Base-by-base conservation (phyloP, 2,329 filamentous ascomycete species). In the Claviceps maximensis region DNA sequence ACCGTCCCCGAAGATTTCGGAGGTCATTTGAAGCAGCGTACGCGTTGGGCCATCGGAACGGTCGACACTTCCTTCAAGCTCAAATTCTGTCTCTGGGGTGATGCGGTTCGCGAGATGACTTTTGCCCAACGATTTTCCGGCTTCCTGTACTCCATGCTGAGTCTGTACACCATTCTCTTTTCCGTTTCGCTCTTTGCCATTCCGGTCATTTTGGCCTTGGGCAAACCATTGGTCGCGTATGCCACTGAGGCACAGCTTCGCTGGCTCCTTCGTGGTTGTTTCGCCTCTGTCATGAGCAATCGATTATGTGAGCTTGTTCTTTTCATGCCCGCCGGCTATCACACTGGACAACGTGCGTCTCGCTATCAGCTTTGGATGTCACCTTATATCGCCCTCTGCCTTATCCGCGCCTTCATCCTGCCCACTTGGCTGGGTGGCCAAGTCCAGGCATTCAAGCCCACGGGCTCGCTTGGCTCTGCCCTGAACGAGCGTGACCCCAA, bases 341-440 rank as follows among this genome's bases (percentile, higher is more conserved):
- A 79, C 61, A 77, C 76, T 12, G 78, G 77, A 4, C 77, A 80
- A 62, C 71, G 78, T 52, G 77, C 77, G 41, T 71, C 73, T 2
- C 70, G 77, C 4, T 76, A 76, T 56, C 75, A 80, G 63, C 68
- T 82, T 29, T 83, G 79, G 78, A 82, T 82, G 78, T 73, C 78
- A 7, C 78, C 79, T 0, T 83, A 80, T 63, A 77, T 80, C 55
- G 76, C 77, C 0, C 68, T 80, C 12, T 77, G 74, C 59, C 74
- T 82, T 52, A 65, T 81, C 50, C 77, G 77, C 2, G 73, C 78
- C 1, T 82, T 82, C 59, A 58, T 81, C 15, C 68, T 82, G 2
- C 79, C 79, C 27, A 72, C 62, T 8, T 82, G 78, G 78, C 73
- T 83, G 17, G 80, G 80, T 17, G 80, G 78, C 21, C 71, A 78